Percentiles rank a stretch among this genome's conserved stretches.
Evolutionary conservation across 2,329 filamentous ascomycete species (phyloP).

Genomic region (Colletotrichum ledebouriae): DNA sequence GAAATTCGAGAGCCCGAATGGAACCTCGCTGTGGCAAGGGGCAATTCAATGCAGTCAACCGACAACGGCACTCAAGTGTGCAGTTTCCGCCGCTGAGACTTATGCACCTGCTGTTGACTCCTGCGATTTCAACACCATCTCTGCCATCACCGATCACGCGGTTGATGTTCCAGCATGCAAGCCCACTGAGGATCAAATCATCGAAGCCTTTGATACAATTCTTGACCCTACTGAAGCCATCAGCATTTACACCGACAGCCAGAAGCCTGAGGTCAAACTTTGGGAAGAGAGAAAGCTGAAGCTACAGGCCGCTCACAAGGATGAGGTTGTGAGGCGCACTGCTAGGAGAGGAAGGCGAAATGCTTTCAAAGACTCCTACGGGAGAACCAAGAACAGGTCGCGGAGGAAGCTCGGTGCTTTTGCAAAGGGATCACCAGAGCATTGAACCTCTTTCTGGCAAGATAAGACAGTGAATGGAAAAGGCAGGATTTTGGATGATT

Average conservation of each 20-base stretch:
- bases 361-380: too few relatives aligned
- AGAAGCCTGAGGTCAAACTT: background rate
- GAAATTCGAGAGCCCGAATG: background rate
- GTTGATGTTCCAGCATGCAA: background rate
- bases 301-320: background rate
- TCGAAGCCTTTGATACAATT: background rate
- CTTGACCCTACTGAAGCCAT: constrained; percentile 8
- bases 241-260: background rate
- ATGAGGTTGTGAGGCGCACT: background rate
- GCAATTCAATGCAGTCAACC: background rate
- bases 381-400: too few relatives aligned
- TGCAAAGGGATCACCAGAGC: too few relatives aligned
- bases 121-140: background rate
- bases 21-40: background rate
- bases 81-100: background rate
- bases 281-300: background rate
- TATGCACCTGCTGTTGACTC: background rate
- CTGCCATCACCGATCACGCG: background rate
- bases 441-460: too few relatives aligned
- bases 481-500: too few relatives aligned
- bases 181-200: background rate
- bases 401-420: too few relatives aligned
- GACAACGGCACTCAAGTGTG: background rate
- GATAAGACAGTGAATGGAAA: too few relatives aligned
- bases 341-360: background rate